Evolutionary conservation across 768 basidiomycete species (phyloP).

Genomic region (Suillus occidentalis): DNA sequence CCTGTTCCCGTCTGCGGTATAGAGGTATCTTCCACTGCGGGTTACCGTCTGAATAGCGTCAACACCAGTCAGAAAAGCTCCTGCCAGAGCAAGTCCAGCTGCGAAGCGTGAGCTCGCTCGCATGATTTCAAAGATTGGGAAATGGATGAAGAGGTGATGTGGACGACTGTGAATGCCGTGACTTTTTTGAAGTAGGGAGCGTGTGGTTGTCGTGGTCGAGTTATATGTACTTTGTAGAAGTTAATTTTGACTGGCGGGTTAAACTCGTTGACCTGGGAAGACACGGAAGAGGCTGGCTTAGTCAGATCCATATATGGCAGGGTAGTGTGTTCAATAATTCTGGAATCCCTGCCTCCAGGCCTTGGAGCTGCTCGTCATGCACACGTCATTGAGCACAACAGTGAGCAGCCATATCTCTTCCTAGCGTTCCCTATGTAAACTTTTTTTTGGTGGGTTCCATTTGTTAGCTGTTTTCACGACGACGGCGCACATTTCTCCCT

Average conservation of each 20-base stretch:
- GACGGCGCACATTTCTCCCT: too few species aligned
- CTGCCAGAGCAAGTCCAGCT: conserved; percentile 35
- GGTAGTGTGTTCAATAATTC: not conserved
- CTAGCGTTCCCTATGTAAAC: too few species aligned
- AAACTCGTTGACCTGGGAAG: not conserved
- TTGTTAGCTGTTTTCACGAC: too few species aligned
- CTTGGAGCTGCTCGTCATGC: too few species aligned
- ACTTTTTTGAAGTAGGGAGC: conserved; percentile 7
- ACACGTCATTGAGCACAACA: too few species aligned
- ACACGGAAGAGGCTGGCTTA: not conserved
- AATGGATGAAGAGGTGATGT: not conserved
- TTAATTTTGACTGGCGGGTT: not conserved
- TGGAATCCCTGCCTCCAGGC: too few species aligned
- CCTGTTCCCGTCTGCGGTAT: conserved; percentile 67
- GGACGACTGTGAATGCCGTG: not conserved
- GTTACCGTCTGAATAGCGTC: conserved; percentile 69
- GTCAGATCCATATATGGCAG: not conserved
- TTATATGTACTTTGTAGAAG: not conserved
- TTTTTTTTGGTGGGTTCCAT: too few species aligned
- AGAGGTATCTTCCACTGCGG: conserved; percentile 78
- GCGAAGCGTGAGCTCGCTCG: conserved; percentile 22
- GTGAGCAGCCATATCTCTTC: too few species aligned
- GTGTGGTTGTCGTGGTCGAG: conserved; percentile 1
- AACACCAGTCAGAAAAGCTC: conserved; percentile 48
- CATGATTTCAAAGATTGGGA: conserved; percentile 23